phyloP scores from a whole-genome alignment of 768 basidiomycete genomes.

The Phanerochaete sordida region DNA sequence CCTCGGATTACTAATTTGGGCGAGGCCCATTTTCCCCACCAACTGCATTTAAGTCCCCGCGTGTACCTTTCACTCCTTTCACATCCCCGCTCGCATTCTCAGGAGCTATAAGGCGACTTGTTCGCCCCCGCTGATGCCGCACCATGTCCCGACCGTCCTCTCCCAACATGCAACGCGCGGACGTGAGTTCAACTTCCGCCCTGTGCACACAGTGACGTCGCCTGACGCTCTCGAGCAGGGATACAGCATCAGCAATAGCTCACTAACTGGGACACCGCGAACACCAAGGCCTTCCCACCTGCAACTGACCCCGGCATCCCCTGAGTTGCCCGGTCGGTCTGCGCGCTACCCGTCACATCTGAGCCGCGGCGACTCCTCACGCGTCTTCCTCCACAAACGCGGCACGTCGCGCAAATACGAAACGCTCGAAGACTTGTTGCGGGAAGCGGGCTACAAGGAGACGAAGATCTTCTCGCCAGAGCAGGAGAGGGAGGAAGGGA shows the following conservation, averaged over 20 bases:
- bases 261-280: neutral
- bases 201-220: neutral
- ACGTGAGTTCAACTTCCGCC: neutral
- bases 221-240: neutral
- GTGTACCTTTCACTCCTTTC: neutral
- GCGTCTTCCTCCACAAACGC: conserved; percentile 72
- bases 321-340: conserved; percentile 22
- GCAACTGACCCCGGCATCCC: neutral
- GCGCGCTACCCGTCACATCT: conserved; percentile 52
- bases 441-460: conserved; percentile 90
- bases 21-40: neutral
- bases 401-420: conserved; percentile 83
- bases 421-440: conserved; percentile 77
- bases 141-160: conserved; percentile 1
- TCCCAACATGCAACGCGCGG: neutral
- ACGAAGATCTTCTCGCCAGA: conserved; percentile 89
- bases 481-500: conserved; percentile 45
- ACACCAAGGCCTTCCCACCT: neutral
- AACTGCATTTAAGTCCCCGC: neutral
- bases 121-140: neutral
- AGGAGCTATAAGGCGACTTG: neutral
- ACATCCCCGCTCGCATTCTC: neutral
- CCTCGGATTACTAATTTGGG: conserved; percentile 3
- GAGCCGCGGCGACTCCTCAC: conserved; percentile 33
- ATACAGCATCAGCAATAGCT: neutral